These are phyloP conservation scores for Euphorbia lathyris DNA, from an alignment of 345 rosid species.

Conservation along the genomic window DNA sequence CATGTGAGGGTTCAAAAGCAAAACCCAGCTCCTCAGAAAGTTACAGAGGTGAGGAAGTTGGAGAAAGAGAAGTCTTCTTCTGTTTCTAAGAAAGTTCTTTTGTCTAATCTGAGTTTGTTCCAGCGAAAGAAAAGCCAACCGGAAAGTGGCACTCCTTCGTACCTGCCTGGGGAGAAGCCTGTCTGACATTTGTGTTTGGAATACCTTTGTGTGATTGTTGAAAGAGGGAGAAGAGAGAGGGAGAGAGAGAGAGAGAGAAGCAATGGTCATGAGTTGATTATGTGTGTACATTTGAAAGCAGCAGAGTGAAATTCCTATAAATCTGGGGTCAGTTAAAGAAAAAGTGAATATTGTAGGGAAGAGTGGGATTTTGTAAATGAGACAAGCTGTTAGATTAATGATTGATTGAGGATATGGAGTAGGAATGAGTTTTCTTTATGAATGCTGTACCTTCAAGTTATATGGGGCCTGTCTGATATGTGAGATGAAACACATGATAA, in stretches of 20 bases:
- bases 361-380: constrained; percentile 21
- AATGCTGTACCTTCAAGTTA: not conserved
- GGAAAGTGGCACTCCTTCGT: constrained; percentile 84
- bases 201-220: constrained; percentile 27
- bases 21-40: constrained; percentile 33
- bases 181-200: constrained; percentile 29
- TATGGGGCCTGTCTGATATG: not conserved
- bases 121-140: constrained; percentile 72
- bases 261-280: constrained; percentile 3
- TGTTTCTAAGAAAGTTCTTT: constrained; percentile 55
- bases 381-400: constrained; percentile 18
- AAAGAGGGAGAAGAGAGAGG: constrained; percentile 25
- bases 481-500: not conserved
- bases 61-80: constrained; percentile 53
- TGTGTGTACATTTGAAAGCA: constrained; percentile 31
- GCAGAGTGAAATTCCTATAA: constrained; percentile 16
- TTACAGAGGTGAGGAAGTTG: constrained; percentile 40
- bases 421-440: constrained; percentile 11
- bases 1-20: constrained; percentile 53
- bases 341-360: constrained; percentile 16
- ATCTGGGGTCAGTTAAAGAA: constrained; percentile 14
- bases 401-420: constrained; percentile 16
- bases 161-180: constrained; percentile 68
- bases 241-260: constrained; percentile 27
- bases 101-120: constrained; percentile 67